Base-by-base conservation (phyloP, 495 filamentous ascomycete genomes). In the Oidiodendron maius region DNA sequence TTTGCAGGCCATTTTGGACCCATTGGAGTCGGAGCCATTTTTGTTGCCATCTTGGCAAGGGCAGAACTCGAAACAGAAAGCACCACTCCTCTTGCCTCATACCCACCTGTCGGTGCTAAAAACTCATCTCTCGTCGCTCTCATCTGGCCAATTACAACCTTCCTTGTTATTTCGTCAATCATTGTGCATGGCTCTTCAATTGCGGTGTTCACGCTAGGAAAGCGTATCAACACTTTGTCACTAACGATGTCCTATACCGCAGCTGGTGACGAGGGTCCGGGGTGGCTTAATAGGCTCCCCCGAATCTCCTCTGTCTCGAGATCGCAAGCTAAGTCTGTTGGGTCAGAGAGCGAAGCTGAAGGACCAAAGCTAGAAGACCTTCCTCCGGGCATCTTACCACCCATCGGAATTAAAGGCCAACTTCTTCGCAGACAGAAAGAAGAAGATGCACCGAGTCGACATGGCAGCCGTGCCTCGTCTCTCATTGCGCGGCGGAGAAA, bases 1-100 rank as follows among this genome's bases (percentile, higher is more conserved):
- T 99, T 99, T 63, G 94, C 94, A 22, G 94, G 94, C 8, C 94
- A 99, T 64, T 99, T 99, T 62, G 94, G 94, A 13, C 94, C 94
- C 18, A 97, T 99, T 53, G 94, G 94, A 45, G 93, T 98, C 44
- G 94, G 94, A 55, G 94, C 91, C 52, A 89, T 99, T 50, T 99
- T 97, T 50, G 87, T 95, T 44, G 87, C 88, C 17, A 94, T 99
- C 44, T 66, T 99, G 46, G 89, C 93, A 12, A 75, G 91, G 48
- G 90, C 89, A 2, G 94, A 97, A 61, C 57, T 99, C 30, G 90
- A 96, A 61, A 77, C 71, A 1, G 59, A 46, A n/a, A 74, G 82
- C 30, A 86, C 87, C 1, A 81, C 87, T 21, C 94, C 94, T 0
- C 66, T 85, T 5, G 64, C 72, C 6, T 67, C 74, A 9, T 64